Base-by-base conservation (phyloP, 306 rosid genomes). In the Begonia peltatifolia region DNA sequence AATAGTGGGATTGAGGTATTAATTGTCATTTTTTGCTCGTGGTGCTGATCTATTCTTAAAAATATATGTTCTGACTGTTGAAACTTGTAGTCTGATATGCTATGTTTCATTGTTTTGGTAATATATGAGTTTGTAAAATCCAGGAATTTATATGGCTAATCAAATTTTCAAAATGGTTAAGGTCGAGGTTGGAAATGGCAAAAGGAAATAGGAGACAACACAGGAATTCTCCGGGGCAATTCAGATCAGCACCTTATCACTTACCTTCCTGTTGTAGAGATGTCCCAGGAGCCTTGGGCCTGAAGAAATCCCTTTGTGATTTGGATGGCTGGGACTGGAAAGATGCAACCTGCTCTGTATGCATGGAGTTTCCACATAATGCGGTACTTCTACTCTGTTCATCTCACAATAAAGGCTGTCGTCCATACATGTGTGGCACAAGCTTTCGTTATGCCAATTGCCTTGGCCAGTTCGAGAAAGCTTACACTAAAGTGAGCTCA, bases 351-450 rank as follows among this genome's bases (percentile, higher is more conserved):
- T 92, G 99, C 68, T 86, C 99, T 15, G 96, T 92, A 56, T 87
- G 99, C 71, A 92, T 92, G 94, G 99, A 89, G 64, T 80, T 43
- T 68, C 99, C 99, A 52, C 99, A 92, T 76, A 87, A 87, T 70
- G 99, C 99, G 6, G 96, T 87, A 50, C 96, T 92, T 53, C 94
- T 92, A 47, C 94, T 92, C 3, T 92, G 99, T 53, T 86, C 86
- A 42, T 87, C 96, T 42, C 80, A 68, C 41, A 81, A 77, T 70
- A 82, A 76, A 44, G 87, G 99, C 44, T 92, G 99, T 59, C 96
- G 79, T 67, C 84, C 99, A 55, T 92, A 79, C 62, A 87, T 92
- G 99, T 92, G 99, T 50, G 83, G 79, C 58, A 82, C 95, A 23
- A 74, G 85, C 71, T 76, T 78, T 46, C 92, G 76, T 10, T 73